Base-by-base conservation (phyloP, 1,284 basidiomycete species). In the Meripilus lineatus region DNA sequence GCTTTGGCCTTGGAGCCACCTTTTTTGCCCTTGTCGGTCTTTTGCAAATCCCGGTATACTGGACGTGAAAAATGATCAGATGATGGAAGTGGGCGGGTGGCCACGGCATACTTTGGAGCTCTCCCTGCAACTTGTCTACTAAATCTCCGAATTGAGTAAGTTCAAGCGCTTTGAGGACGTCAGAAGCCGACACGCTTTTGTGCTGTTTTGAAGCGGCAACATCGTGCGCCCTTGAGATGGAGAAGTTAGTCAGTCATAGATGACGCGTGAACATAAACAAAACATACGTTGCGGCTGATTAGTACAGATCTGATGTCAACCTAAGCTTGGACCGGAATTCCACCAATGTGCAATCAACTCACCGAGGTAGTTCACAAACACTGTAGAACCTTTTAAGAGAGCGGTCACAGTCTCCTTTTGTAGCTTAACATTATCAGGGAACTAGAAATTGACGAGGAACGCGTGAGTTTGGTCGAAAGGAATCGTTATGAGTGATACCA, bases 301-400 rank as follows among this genome's bases (percentile, higher is more conserved):
- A n/a, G 13, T 47, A 33, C 8, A 37, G 37, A 45, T 49, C 30
- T 40, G 33, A 32, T 8, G 38, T 30, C 13, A 17, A 18, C 15
- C 7, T 43, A 7, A 26, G 24, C 25, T 23, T 30, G 41, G 15
- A 37, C 3, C n/a, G 17, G 37, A 39, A n/a, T n/a, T n/a, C n/a
- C n/a, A n/a, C n/a, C n/a, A n/a, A n/a, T n/a, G n/a, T n/a, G n/a
- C n/a, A n/a, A n/a, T n/a, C 43, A 32, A 26, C 32, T 48, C 53
- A 91, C 90, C 81, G 3, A 95, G 69, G 56, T 92, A 93, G 63
- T 88, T 92, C 55, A 96, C 92, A 62, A 94, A 95, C 20, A 94
- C 84, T 0, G 90, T 93, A 2, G 91, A 90, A 18, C 85, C 82
- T 58, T 92, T 91, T 17, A 89, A 72, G 4, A 94, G 71, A 8